Base-by-base conservation (phyloP, 768 basidiomycete genomes). In the Suillus subalutaceus region DNA sequence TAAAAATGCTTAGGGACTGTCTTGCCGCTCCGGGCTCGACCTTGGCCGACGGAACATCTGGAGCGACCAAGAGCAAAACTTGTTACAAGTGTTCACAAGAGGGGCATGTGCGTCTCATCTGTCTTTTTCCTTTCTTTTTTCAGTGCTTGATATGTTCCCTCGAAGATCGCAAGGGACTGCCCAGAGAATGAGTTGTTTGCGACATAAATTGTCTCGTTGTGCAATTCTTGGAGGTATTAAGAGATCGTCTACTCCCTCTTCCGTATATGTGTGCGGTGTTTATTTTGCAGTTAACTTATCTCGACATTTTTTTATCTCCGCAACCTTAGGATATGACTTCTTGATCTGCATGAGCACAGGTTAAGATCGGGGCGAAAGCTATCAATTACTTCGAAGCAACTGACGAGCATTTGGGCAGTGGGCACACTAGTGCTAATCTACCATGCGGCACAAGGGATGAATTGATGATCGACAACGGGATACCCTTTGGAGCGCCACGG, bases 81-180 rank as follows among this genome's bases (percentile, higher is more conserved):
- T 95, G 93, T 75, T 95, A 92, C 80, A 94, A 92, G 73, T 95
- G 94, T 72, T 90, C 92, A 74, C 87, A 89, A 76, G 91, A 92
- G 76, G 93, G 93, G 69, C 93, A 95, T 81, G 93, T 94, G 74
- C 77, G 91, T 82, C 35, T 58, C 53, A 58, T 48, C 40, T 15
- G 8, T 13, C 35, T 63, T 32, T 44, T 58, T 37, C 23, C 44
- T 58, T 55, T 48, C 56, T 44, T 53, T 55, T 62, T 48, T 18
- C 59, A 26, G 15, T 10, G 16, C 41, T n/a, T 65, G 62, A 65
- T 50, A 23, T 23, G 7, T 44, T 15, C 61, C 59, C 40, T 26
- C 26, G 32, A 66, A 90, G 88, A 88, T 90, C 72, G 87, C 88
- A 53, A 83, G 86, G 76, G 88, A 89, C 61, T 90, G 88, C 75